These are phyloP conservation scores for Orbilia brochopaga DNA, from an alignment of 2,329 filamentous ascomycete genomes.

Conservation along the genomic window DNA sequence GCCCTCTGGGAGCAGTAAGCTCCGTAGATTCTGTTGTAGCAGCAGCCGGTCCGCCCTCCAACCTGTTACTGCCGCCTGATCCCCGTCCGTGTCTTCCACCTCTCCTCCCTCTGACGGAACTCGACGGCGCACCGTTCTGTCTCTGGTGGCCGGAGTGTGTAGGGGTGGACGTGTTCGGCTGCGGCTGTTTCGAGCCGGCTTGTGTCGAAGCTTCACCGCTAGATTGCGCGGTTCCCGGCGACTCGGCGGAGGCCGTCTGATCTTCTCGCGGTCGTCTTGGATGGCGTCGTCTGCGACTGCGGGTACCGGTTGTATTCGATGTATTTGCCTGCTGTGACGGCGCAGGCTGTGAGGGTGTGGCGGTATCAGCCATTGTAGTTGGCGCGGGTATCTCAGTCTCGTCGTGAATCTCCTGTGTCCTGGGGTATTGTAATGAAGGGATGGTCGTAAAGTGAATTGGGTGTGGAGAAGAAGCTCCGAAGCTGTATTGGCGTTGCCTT, in stretches of 20 bases:
- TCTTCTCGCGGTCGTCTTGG: conserved; percentile 36
- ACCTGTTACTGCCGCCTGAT: background rate
- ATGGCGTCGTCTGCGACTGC: conserved; percentile 28
- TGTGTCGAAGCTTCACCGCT: conserved; percentile 7
- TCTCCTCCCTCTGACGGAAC: conserved; percentile 30
- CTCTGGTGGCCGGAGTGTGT: conserved; percentile 33
- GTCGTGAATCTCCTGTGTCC: too few relatives aligned
- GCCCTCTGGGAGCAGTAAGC: conserved; percentile 17
- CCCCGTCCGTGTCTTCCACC: conserved; percentile 8
- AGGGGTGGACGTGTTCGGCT: background rate
- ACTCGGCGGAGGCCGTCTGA: conserved; percentile 27
- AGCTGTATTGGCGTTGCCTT: too few relatives aligned
- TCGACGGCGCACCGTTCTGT: conserved; percentile 29
- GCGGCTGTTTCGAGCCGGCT: conserved; percentile 22
- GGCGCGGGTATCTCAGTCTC: background rate
- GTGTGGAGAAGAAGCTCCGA: too few relatives aligned
- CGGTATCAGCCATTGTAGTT: conserved; percentile 37
- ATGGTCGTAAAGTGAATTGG: too few relatives aligned
- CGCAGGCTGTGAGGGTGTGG: conserved; percentile 2
- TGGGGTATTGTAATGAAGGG: too few relatives aligned
- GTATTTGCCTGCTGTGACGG: conserved; percentile 12
- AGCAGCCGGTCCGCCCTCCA: background rate
- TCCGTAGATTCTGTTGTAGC: conserved; percentile 8
- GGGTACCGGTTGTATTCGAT: conserved; percentile 26
- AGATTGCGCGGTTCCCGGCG: conserved; percentile 20